A percentile compares a stretch with the other conserved stretches of the same genome.
These are phyloP conservation scores for Botrytis cinerea DNA, from an alignment of 2,329 filamentous ascomycete species.

Conservation along the genomic window DNA sequence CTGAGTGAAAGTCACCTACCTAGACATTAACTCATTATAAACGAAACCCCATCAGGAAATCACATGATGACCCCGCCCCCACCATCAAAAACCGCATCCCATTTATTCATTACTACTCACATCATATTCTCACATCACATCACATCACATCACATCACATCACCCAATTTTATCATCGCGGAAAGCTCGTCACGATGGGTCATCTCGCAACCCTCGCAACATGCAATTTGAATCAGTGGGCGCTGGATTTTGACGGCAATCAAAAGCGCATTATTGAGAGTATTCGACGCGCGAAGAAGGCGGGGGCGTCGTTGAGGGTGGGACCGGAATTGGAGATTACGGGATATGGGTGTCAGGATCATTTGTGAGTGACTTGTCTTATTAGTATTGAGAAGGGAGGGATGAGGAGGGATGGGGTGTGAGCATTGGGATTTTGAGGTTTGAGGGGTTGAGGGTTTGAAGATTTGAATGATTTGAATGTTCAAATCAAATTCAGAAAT, in stretches of 20 bases:
- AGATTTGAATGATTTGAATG: background rate
- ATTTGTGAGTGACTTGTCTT: slow-evolving; percentile 15
- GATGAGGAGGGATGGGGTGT: background rate
- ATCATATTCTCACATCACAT: background rate
- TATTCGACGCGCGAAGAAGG: slow-evolving; percentile 55
- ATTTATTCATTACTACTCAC: background rate
- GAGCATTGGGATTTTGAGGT: background rate
- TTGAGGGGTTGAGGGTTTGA: background rate
- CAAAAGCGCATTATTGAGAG: slow-evolving; percentile 58
- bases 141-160: background rate
- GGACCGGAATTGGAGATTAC: slow-evolving; percentile 47
- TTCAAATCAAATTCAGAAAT: background rate
- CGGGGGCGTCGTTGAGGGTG: slow-evolving; percentile 57
- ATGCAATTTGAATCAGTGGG: slow-evolving; percentile 21
- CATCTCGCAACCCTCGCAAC: slow-evolving; percentile 22
- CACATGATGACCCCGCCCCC: background rate
- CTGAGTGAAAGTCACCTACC: no score
- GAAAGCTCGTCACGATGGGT: slow-evolving; percentile 7
- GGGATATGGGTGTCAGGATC: slow-evolving; percentile 65
- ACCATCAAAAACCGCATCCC: background rate
- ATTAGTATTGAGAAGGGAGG: background rate
- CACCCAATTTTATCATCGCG: background rate
- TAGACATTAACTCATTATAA: no score
- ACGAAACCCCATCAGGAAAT: background rate
- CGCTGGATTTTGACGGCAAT: slow-evolving; percentile 24